Percentiles rank a stretch among this genome's conserved stretches.
Conservation (phyloP, 495 filamentous ascomycete genomes). For the Lasiosphaeria ovina region DNA sequence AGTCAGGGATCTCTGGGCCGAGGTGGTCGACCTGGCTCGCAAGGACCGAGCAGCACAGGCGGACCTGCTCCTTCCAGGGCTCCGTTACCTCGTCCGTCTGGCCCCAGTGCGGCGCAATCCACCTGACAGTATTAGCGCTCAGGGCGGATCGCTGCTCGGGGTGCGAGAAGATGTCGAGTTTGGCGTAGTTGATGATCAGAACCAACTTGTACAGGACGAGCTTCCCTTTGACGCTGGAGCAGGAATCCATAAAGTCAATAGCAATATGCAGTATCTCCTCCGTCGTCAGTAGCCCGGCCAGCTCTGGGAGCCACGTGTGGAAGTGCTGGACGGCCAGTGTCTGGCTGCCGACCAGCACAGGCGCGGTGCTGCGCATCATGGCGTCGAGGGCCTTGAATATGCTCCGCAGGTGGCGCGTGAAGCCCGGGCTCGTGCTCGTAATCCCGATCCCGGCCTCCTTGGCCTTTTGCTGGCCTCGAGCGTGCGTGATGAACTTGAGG, state of each 20-base stretch:
- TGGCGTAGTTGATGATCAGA: slow-evolving; percentile 84
- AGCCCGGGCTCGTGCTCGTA: slow-evolving; percentile 69
- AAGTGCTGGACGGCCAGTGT: slow-evolving; percentile 96
- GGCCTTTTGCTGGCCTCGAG: slow-evolving; percentile 77
- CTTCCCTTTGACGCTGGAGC: slow-evolving; percentile 83
- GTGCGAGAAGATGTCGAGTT: slow-evolving; percentile 72
- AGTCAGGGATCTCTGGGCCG: slow-evolving; percentile 77
- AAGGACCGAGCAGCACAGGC: slow-evolving; percentile 86
- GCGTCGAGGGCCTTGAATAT: slow-evolving; percentile 88
- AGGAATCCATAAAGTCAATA: slow-evolving; percentile 90
- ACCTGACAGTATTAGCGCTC: slow-evolving; percentile 78
- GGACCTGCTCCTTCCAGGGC: slow-evolving; percentile 90
- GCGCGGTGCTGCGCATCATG: slow-evolving; percentile 82
- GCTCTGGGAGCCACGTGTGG: slow-evolving; percentile 91
- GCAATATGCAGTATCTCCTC: slow-evolving; percentile 90
- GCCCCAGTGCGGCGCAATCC: slow-evolving; percentile 96
- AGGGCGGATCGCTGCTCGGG: slow-evolving; percentile 70
- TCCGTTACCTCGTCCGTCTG: slow-evolving; percentile 66
- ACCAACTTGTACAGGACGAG: slow-evolving; percentile 92
- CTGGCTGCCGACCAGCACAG: slow-evolving; percentile 86
- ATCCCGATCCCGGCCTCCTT: slow-evolving; percentile 91
- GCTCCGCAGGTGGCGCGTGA: slow-evolving; percentile 76
- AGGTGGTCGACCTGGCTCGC: slow-evolving; percentile 76
- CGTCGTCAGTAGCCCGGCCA: slow-evolving; percentile 68
- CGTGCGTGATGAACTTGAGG: slow-evolving; percentile 92